Conservation (phyloP, 1,284 basidiomycete species). For the Cerioporus squamosus region DNA sequence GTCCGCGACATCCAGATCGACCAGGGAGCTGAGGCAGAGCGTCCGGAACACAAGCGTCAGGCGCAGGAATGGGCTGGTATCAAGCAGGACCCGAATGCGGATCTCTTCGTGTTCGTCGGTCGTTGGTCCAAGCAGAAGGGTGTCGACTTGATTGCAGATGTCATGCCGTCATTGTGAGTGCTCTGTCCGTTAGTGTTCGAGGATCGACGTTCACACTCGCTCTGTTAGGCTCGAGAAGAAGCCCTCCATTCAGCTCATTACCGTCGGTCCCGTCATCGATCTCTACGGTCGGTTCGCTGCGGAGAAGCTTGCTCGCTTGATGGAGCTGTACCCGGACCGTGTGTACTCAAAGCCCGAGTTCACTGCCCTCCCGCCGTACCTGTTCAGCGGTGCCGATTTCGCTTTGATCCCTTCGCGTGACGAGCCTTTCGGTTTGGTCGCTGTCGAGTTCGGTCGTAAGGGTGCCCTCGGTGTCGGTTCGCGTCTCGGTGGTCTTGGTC, state of each 20-base stretch:
- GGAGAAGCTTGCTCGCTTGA: conserved; percentile 87
- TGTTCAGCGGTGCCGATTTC: conserved; percentile 94
- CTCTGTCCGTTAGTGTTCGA: conserved; percentile 3
- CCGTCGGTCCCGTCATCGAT: conserved; percentile 93
- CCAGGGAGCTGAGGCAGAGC: conserved; percentile 80
- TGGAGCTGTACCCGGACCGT: conserved; percentile 93
- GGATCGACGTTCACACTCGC: conserved; percentile 12
- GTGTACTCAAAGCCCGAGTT: conserved; percentile 95
- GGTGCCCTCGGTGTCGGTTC: conserved; percentile 93
- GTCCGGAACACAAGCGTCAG: conserved; percentile 87
- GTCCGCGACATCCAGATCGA: conserved; percentile 81
- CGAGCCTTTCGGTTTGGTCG: conserved; percentile 93
- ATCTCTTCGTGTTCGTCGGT: conserved; percentile 93
- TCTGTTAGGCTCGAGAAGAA: conserved; percentile 77
- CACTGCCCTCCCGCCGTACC: conserved; percentile 88
- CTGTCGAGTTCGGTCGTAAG: conserved; percentile 94
- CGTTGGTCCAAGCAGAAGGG: conserved; percentile 98
- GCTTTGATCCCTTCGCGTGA: conserved; percentile 93
- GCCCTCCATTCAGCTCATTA: conserved; percentile 83
- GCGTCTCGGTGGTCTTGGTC: conserved; percentile 89
- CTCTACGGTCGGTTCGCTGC: conserved; percentile 93
- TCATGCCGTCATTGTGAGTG: conserved; percentile 84
- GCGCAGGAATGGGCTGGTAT: conserved; percentile 94
- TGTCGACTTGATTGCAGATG: conserved; percentile 92
- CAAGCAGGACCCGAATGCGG: conserved; percentile 86